These are phyloP conservation scores for Fusarium sp. DNA, from an alignment of 2,329 filamentous ascomycete species.

Conservation along the genomic window DNA sequence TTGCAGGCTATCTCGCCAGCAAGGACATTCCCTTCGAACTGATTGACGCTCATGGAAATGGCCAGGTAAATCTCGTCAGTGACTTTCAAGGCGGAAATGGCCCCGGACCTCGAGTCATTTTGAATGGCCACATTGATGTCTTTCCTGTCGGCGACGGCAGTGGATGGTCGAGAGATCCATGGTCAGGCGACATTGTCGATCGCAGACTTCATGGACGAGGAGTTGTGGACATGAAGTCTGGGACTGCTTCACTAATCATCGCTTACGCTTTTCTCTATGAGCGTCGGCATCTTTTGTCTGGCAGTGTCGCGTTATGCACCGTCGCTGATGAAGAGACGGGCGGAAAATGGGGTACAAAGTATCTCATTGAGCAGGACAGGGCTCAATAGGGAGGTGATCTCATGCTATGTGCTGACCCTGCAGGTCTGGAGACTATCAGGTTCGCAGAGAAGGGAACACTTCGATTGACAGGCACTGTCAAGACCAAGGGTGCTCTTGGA, in stretches of 20 bases:
- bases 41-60: background rate
- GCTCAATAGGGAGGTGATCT: background rate
- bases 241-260: conserved; percentile 3
- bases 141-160: background rate
- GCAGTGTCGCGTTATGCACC: conserved; percentile 1
- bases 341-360: conserved; percentile 3
- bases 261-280: background rate
- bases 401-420: conserved; percentile 10
- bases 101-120: background rate
- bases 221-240: conserved; percentile 11
- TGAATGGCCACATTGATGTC: conserved; percentile 12
- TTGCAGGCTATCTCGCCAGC: background rate
- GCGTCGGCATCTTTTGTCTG: background rate
- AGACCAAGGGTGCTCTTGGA: background rate
- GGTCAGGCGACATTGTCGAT: background rate
- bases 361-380: conserved; percentile 5
- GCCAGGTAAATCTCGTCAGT: background rate
- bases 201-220: conserved; percentile 6
- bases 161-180: background rate
- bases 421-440: background rate
- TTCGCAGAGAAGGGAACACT: conserved; percentile 3
- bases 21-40: background rate
- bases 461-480: background rate
- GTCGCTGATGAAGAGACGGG: conserved; percentile 8
- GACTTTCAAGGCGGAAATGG: conserved; percentile 4